Base-by-base conservation (phyloP, 192 early-diverging fungal genomes). In the Umbelopsis sp. region DNA sequence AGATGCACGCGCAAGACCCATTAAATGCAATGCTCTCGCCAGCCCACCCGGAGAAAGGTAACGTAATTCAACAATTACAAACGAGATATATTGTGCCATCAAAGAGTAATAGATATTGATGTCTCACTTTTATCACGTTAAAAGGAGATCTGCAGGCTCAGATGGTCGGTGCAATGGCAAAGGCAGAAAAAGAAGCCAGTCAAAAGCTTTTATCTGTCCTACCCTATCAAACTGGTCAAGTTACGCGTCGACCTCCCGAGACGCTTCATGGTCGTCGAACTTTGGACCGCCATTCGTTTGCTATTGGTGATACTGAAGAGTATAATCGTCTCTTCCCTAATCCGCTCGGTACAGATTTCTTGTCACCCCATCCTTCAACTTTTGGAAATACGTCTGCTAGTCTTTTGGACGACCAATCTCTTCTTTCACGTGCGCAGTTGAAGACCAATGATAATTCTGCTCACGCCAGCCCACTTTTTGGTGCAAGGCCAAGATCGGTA, bases 1-100 rank as follows among this genome's bases (percentile, higher is more conserved):
- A 96, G 75, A 91, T 95, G 92, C 90, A 92, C 34, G 85, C 91
- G 79, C 87, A 87, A 65, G 93, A 97, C 69, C 87, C 91, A 11
- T 76, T 88, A 21, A 81, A 79, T 12, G 85, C 86, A n/a, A 75
- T 88, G 22, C 68, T 89, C 12, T 81, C 84, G 24, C 80, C 82
- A 12, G 84, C 81, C 12, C 74, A 80, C 26, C 77, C 76, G 65
- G 83, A 83, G 21, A 84, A 83, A 73, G 85, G 86, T 78, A 83
- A 80, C 31, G 12, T 36, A 29, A 12, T n/a, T n/a, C n/a, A n/a
- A n/a, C n/a, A n/a, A n/a, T n/a, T n/a, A n/a, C n/a, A n/a, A n/a
- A n/a, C n/a, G n/a, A n/a, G n/a, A n/a, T n/a, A n/a, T n/a, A n/a
- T n/a, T n/a, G n/a, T n/a, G n/a, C n/a, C n/a, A n/a, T n/a, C n/a